Evolutionary conservation across 179 eudicot genomes (phyloP), one percentile per base, ranked within the genome.

Genomic region (Beta corolliflora): DNA sequence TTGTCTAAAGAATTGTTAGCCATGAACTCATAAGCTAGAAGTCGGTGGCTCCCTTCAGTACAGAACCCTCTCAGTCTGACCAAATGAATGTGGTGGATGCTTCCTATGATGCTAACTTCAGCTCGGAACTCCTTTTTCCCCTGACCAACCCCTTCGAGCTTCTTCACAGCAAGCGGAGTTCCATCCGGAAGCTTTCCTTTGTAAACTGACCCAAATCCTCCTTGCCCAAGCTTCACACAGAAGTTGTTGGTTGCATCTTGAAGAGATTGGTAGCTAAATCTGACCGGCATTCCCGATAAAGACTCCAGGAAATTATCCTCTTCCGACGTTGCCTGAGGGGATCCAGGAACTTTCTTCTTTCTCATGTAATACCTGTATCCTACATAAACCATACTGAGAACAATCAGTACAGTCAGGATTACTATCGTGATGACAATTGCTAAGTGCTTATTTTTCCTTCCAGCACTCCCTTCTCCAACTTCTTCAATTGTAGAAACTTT

Each of bases 41-140:
- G 94, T 11, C 94, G 89, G 77, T 93, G 92, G 63, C 83, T 84
- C 36, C 94, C 97, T 84, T 93, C 94, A 11, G 93, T 91, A 72
- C 98, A 93, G 53, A 90, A 93, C 29, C 98, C 98, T 67, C 78
- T 92, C 46, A 93, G 89, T 79, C 91, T 85, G 14, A 92, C 97
- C 85, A 93, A 65, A 85, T 93, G 93, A 63, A 76, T 79, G 77
- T 93, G 98, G 60, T 93, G 98, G 36, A 93, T 92, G 87, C 98
- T 91, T 9, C 98, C 98, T 7, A 93, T 93, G 81, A 92, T 93
- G 85, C 98, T 85, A 25, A 93, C 97, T 83, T 93, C 98, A 73
- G 98, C 94, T 71, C 94, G 92, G 52, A 93, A 92, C 80, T 93
- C 97, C 81, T 92, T 93, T 81, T 91, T 93, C 19, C 98, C 98